Evolutionary conservation across 129 eudicot species (phyloP).

Genomic region (Arctium lappa): DNA sequence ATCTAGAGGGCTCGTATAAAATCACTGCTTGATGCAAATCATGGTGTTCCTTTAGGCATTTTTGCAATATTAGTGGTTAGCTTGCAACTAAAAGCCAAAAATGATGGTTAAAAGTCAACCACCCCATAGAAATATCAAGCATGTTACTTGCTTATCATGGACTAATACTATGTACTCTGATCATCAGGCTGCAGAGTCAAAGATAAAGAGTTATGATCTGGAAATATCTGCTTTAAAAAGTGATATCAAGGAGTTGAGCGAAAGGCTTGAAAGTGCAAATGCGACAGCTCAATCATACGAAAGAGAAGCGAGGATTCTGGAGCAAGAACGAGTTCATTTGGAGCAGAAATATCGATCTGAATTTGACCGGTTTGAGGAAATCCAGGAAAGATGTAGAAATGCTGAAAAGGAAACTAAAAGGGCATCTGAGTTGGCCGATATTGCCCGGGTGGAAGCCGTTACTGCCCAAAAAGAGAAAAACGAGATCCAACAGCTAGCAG

Average conservation of each 20-base stretch:
- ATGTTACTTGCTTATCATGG: constrained; percentile 4
- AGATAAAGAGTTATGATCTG: constrained; percentile 56
- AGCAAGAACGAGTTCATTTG: constrained; percentile 69
- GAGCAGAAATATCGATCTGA: constrained; percentile 80
- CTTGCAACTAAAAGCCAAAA: constrained; percentile 11
- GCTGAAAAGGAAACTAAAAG: constrained; percentile 93
- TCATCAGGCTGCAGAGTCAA: constrained; percentile 89
- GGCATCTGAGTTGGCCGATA: constrained; percentile 81
- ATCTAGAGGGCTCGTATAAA: background rate
- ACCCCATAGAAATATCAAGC: background rate
- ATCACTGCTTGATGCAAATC: constrained; percentile 8
- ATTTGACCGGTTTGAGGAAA: constrained; percentile 74
- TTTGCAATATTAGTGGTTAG: background rate
- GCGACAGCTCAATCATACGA: constrained; percentile 72
- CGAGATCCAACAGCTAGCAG: constrained; percentile 55
- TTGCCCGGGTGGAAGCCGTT: constrained; percentile 83
- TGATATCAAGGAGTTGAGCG: constrained; percentile 56
- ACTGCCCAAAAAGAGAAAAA: constrained; percentile 74
- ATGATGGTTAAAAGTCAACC: background rate
- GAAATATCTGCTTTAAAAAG: constrained; percentile 61
- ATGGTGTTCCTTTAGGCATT: background rate
- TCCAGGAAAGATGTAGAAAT: constrained; percentile 71
- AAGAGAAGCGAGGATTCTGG: constrained; percentile 62
- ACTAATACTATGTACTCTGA: constrained; percentile 1
- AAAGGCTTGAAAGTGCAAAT: constrained; percentile 60